These are phyloP conservation scores for Priceomyces medius DNA, from an alignment of 805 yeast genomes.

Conservation along the genomic window DNA sequence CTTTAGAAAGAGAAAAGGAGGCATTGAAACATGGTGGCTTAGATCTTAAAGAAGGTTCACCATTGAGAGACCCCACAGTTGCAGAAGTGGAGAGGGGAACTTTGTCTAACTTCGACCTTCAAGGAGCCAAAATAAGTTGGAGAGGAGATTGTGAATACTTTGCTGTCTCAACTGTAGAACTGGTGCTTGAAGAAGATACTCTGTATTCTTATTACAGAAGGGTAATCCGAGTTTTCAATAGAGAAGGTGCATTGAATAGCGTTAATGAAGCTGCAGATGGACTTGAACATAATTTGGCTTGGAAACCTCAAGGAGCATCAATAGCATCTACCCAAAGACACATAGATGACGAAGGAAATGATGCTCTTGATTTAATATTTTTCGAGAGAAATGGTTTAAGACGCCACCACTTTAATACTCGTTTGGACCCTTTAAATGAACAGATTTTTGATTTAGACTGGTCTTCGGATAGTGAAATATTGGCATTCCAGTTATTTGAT, in stretches of 20 bases:
- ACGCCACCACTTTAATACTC: slow-evolving; percentile 78
- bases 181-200: slow-evolving; percentile 41
- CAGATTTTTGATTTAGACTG: slow-evolving; percentile 59
- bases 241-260: slow-evolving; percentile 76
- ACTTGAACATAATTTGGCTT: slow-evolving; percentile 67
- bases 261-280: slow-evolving; percentile 90
- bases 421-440: slow-evolving; percentile 51
- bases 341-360: slow-evolving; percentile 50
- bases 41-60: slow-evolving; percentile 58
- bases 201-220: slow-evolving; percentile 52
- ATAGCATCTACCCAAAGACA: slow-evolving; percentile 80
- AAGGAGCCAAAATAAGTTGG: slow-evolving; percentile 68
- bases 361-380: slow-evolving; percentile 59
- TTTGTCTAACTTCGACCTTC: slow-evolving; percentile 54
- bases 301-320: slow-evolving; percentile 90
- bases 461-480: slow-evolving; percentile 77
- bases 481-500: slow-evolving; percentile 64
- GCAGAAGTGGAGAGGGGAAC: slow-evolving; percentile 69
- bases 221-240: slow-evolving; percentile 75
- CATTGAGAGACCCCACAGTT: slow-evolving; percentile 85
- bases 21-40: slow-evolving; percentile 66
- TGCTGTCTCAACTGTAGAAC: slow-evolving; percentile 63
- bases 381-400: slow-evolving; percentile 92
- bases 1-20: slow-evolving; percentile 60
- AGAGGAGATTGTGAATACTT: slow-evolving; percentile 92